A percentile compares a stretch with the other conserved stretches of the same genome.
These are phyloP conservation scores for Wickerhamiella lipophila DNA, from an alignment of 805 yeast species.

Conservation along the genomic window DNA sequence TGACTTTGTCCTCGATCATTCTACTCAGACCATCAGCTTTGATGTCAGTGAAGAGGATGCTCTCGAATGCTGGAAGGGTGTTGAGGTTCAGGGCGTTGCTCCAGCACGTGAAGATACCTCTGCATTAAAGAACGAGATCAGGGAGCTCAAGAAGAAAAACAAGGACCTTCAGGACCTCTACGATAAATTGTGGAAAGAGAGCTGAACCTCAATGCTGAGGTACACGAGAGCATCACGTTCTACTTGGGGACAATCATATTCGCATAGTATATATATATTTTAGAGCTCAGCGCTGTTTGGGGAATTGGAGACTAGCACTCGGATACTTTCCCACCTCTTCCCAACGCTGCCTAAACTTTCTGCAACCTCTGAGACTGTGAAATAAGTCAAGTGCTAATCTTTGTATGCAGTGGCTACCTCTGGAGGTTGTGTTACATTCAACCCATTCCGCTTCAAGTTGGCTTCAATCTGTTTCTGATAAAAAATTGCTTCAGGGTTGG, in stretches of 20 bases:
- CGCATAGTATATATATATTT: neutral
- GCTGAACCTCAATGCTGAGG: too few species aligned
- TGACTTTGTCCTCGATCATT: neutral
- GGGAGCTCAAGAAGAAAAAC: constrained; percentile 12
- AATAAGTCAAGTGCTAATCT: neutral
- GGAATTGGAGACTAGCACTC: too few species aligned
- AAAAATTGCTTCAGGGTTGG: constrained; percentile 12
- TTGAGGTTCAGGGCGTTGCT: neutral
- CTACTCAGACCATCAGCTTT: neutral
- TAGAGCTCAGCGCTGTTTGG: neutral
- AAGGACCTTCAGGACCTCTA: constrained; percentile 21
- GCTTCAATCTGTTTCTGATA: constrained; percentile 9
- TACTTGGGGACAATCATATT: neutral
- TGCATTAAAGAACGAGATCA: constrained; percentile 3
- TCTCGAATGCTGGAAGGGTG: constrained; percentile 3
- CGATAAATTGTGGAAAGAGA: constrained; percentile 22
- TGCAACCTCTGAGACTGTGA: too few species aligned
- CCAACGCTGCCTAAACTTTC: too few species aligned
- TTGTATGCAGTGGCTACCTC: constrained; percentile 6
- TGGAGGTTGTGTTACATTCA: constrained; percentile 9
- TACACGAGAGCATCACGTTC: too few species aligned
- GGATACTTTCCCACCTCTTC: too few species aligned
- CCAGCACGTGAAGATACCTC: neutral
- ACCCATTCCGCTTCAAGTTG: constrained; percentile 13
- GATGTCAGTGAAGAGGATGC: neutral